Evolutionary conservation across 176 grass and related monocot species (phyloP), one percentile per base, ranked within the genome.

Genomic region (Thinopyrum elongatum): DNA sequence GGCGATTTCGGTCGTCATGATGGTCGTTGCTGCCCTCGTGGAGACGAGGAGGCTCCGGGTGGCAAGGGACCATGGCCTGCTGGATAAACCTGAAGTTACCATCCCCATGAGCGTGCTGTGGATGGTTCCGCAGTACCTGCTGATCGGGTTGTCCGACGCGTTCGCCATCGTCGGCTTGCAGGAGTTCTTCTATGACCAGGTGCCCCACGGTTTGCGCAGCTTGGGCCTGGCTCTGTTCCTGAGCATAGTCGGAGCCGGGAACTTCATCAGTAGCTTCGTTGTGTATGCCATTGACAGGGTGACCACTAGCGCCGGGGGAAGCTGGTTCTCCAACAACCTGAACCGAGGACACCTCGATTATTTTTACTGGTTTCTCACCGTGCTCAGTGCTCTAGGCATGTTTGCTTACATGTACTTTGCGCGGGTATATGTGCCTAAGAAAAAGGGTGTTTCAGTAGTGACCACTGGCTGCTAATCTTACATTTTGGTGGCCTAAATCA

Each of bases 21-120:
- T 88, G 86, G 31, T 91, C 34, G 89, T 88, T 2, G 69, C 86
- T 0, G 88, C 88, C 11, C 85, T 91, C 35, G 82, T 93, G 38
- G 88, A 93, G 77, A 91, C 62, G 65, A 88, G 76, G 77, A 85
- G 91, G 53, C 85, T 90, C 64, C 74, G 58, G 64, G 36, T 90
- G 41, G 91, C 88, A 65, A 73, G 42, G 77, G 78, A 88, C 42
- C 69, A 75, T 61, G 88, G 91, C 23, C 82, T 90, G 19, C 55
- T 93, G 29, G 88, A 90, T 28, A 84, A 67, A 34, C 88, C 88
- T 38, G 78, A 69, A 6, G 78, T 22, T 2, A 74, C 88, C 15
- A 60, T 93, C 25, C 92, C 92, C 8, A 91, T 93, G 92, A 91
- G 88, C 69, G 66, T 91, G 46, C 79, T 81, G 77, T 93, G 92